Percentiles rank a stretch among this genome's conserved stretches.
These are phyloP conservation scores for Verticillium alfalfae DNA, from an alignment of 2,329 filamentous ascomycete genomes.

Conservation along the genomic window DNA sequence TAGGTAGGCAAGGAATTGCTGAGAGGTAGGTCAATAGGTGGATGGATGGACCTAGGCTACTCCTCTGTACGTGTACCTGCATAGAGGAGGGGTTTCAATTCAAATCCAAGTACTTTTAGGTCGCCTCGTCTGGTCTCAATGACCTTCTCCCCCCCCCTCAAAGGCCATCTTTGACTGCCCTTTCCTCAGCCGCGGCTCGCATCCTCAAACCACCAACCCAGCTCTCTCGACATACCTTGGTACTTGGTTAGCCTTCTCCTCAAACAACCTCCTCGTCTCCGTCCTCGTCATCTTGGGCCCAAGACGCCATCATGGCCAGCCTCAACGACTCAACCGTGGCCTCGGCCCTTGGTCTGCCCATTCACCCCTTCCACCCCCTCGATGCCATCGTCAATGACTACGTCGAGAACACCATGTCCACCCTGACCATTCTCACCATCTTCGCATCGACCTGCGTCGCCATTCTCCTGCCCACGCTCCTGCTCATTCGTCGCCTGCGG, in stretches of 20 bases:
- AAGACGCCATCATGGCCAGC: background rate
- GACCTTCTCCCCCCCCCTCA: no score
- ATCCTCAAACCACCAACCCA: no score
- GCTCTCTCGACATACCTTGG: no score
- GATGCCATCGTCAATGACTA: slow-evolving; percentile 58
- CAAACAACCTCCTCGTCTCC: background rate
- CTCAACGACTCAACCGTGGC: background rate
- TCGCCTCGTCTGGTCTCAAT: no score
- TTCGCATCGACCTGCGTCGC: slow-evolving; percentile 52
- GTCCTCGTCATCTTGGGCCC: background rate
- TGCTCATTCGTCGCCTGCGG: slow-evolving; percentile 44
- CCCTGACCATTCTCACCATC: slow-evolving; percentile 50
- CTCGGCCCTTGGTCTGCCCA: slow-evolving; percentile 1
- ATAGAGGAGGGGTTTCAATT: no score
- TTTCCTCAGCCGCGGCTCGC: no score
- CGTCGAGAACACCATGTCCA: slow-evolving; percentile 58
- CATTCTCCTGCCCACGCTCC: slow-evolving; percentile 53
- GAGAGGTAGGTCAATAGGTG: no score
- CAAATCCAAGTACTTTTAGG: no score
- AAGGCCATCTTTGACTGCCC: no score
- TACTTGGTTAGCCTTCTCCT: no score
- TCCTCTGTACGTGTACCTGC: no score
- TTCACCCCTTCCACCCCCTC: slow-evolving; percentile 68
- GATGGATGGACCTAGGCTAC: no score
- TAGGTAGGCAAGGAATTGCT: background rate